Evolutionary conservation across 1,139 yeast species (phyloP), one percentile per base, ranked within the genome.

Genomic region (Pichiaceae sp.): DNA sequence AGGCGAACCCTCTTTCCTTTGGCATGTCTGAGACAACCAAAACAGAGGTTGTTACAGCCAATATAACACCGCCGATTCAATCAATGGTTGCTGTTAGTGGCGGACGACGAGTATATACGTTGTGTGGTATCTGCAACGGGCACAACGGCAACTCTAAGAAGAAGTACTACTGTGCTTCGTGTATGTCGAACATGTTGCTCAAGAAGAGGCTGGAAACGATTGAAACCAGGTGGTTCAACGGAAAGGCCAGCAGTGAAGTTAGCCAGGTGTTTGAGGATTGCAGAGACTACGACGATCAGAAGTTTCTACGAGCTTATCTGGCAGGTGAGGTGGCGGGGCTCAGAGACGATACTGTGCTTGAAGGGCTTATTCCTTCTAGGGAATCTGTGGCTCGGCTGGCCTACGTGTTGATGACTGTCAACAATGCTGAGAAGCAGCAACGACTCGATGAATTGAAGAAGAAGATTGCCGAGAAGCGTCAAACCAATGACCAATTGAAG

Each of bases 351-450:
- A 25, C 16, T 15, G 16, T 14, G 15, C 15, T 8, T 9, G 39
- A 42, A 16, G 36, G 34, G 34, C 23, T 41, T 31, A 33, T 53
- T 3, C 66, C 66, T 3, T 49, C 53, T 11, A 50, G 59, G 1
- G 57, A 62, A 14, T 53, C 73, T 0, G 56, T 69, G 2, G 64
- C 65, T 16, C 50, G 59, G 17, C 50, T 73, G 24, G 62, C 73
- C 1, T 53, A 66, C 12, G 73, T 70, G 52, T 51, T 72, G 31
- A 50, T 66, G 33, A 68, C 63, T 45, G 59, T 72, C 17, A 64
- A 65, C 32, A 46, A 62, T 52, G 36, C 63, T 52, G 50, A 43
- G 47, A 23, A 53, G 46, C 28, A 49, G 51, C 33, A 57, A 49
- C 42, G 44, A 46, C 20, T 60, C 48, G 27, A 57, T 56, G 16